Conservation (phyloP, 495 filamentous ascomycete genomes). For the Pseudevernia furfuracea region DNA sequence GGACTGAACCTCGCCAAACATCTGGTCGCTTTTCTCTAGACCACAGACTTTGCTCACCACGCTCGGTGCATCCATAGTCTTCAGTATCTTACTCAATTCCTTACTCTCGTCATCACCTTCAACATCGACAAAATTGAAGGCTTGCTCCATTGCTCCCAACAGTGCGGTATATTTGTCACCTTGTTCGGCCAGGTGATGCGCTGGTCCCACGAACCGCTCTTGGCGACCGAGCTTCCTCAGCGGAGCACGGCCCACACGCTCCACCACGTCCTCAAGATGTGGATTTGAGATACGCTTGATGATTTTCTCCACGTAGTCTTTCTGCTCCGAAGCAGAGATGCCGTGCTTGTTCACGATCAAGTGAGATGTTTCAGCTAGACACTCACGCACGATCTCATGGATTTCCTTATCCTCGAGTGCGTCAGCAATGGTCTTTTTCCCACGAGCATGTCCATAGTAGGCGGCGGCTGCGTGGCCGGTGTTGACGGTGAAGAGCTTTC, state of each 20-base stretch:
- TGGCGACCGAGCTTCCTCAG: constrained; percentile 85
- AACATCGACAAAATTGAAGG: constrained; percentile 87
- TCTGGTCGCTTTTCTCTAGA: constrained; percentile 59
- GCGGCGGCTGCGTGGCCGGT: constrained; percentile 95
- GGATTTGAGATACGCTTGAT: constrained; percentile 88
- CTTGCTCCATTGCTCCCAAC: constrained; percentile 72
- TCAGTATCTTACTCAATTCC: constrained; percentile 76
- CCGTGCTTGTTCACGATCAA: constrained; percentile 83
- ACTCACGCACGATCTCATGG: constrained; percentile 62
- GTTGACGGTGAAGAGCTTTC: constrained; percentile 99
- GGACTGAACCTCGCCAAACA: constrained; percentile 62
- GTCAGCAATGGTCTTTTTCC: constrained; percentile 81
- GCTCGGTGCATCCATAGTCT: constrained; percentile 56
- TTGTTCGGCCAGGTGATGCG: constrained; percentile 70
- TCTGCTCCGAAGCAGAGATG: constrained; percentile 68
- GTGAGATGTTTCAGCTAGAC: constrained; percentile 70
- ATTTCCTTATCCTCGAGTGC: constrained; percentile 63
- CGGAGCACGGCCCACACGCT: constrained; percentile 92
- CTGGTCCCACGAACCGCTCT: constrained; percentile 92
- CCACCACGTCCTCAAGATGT: constrained; percentile 84
- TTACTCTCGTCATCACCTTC: constrained; percentile 78
- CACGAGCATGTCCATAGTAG: constrained; percentile 80
- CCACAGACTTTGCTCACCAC: constrained; percentile 67
- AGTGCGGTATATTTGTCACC: constrained; percentile 62
- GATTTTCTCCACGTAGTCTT: constrained; percentile 86